Conservation (phyloP, 345 rosid species). For the Raphanus sativus region DNA sequence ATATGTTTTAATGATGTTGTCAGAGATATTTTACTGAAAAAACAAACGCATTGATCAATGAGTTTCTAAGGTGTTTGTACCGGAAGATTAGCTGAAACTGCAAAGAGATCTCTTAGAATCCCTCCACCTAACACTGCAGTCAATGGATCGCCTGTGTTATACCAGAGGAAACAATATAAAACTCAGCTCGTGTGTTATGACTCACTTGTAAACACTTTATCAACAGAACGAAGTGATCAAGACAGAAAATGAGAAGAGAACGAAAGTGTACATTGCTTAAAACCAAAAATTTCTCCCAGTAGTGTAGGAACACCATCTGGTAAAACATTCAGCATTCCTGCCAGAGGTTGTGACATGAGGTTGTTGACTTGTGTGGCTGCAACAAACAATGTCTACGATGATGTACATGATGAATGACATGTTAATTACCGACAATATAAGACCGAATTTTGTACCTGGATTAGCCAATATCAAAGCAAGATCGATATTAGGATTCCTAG, state of each 20-base stretch:
- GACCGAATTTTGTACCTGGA: slow-evolving; percentile 45
- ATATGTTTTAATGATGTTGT: background rate
- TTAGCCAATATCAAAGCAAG: slow-evolving; percentile 55
- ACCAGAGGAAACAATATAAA: background rate
- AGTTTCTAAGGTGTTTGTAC: slow-evolving; percentile 32
- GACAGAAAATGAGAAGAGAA: slow-evolving; percentile 9
- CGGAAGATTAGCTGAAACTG: slow-evolving; percentile 39
- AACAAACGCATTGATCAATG: background rate
- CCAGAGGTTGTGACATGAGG: slow-evolving; percentile 43
- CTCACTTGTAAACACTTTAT: background rate
- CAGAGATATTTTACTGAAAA: background rate
- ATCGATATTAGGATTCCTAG: slow-evolving; percentile 49
- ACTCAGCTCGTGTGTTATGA: background rate
- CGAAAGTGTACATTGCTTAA: background rate
- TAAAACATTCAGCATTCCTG: slow-evolving; percentile 43
- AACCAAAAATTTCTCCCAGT: background rate
- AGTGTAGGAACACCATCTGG: slow-evolving; percentile 33
- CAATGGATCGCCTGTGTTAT: slow-evolving; percentile 41
- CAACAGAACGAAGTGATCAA: background rate
- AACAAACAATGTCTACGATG: slow-evolving; percentile 1
- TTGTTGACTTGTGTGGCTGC: slow-evolving; percentile 49
- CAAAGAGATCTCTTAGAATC: slow-evolving; percentile 36
- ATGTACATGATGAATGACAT: background rate
- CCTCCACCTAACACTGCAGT: slow-evolving; percentile 28
- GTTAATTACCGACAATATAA: background rate